These are phyloP conservation scores for Barnettozyma vustinii DNA, from an alignment of 805 yeast species.

Conservation along the genomic window DNA sequence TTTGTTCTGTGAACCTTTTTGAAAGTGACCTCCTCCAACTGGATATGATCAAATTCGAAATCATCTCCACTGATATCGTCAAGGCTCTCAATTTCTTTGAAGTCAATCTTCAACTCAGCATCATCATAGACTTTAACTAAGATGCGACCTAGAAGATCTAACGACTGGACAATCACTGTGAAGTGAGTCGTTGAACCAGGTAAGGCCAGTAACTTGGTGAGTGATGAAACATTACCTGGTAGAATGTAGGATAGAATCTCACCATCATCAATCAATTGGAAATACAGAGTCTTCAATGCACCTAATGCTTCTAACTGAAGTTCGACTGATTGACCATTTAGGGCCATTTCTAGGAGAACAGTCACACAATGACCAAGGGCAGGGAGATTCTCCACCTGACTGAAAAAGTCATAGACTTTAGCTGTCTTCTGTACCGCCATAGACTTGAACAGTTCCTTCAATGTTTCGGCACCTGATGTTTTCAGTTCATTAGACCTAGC, in stretches of 20 bases:
- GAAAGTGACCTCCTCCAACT: slow-evolving; percentile 15
- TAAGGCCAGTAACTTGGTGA: slow-evolving; percentile 33
- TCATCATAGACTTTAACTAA: slow-evolving; percentile 38
- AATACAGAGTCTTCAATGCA: slow-evolving; percentile 31
- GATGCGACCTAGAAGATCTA: slow-evolving; percentile 29
- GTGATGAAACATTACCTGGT: slow-evolving; percentile 45
- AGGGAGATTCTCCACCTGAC: slow-evolving; percentile 33
- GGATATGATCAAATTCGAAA: slow-evolving; percentile 15
- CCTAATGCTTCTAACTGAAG: slow-evolving; percentile 31
- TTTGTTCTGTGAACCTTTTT: slow-evolving; percentile 37
- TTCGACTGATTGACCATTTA: slow-evolving; percentile 23
- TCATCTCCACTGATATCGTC: slow-evolving; percentile 13
- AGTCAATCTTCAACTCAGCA: slow-evolving; percentile 27
- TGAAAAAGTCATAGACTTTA: slow-evolving; percentile 23
- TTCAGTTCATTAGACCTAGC: slow-evolving; percentile 33
- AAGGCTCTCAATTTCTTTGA: slow-evolving; percentile 18
- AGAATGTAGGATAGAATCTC: slow-evolving; percentile 43
- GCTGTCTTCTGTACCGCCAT: slow-evolving; percentile 20
- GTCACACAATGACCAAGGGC: slow-evolving; percentile 44
- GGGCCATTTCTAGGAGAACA: slow-evolving; percentile 33
- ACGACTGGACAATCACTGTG: slow-evolving; percentile 28
- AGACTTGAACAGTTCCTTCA: slow-evolving; percentile 29
- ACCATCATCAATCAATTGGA: slow-evolving; percentile 36
- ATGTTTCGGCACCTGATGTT: slow-evolving; percentile 30
- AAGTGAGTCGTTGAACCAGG: slow-evolving; percentile 32